Evolutionary conservation across 768 basidiomycete genomes (phyloP).

Genomic region (Lentinula detonsa): DNA sequence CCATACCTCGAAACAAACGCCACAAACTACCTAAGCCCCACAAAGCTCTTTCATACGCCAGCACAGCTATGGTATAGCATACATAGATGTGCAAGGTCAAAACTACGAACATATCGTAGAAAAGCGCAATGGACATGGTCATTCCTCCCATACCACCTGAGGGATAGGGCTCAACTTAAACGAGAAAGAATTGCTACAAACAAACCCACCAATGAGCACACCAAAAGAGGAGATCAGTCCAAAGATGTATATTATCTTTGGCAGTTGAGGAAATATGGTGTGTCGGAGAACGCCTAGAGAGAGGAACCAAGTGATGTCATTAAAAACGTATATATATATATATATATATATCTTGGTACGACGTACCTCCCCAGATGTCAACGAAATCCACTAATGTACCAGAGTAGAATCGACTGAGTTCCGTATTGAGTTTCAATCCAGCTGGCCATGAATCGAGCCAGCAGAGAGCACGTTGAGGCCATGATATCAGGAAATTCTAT

Average conservation of each 20-base stretch:
- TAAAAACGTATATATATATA: too few species aligned
- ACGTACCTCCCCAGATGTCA: constrained; percentile 68
- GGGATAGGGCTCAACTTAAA: constrained; percentile 24
- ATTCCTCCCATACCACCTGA: constrained; percentile 31
- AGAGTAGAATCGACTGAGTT: constrained; percentile 84
- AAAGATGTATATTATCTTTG: constrained; percentile 23
- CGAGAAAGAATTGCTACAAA: constrained; percentile 17
- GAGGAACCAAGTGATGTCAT: too few species aligned
- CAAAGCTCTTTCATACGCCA: constrained; percentile 57
- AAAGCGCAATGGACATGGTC: constrained; percentile 61
- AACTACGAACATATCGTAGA: constrained; percentile 60
- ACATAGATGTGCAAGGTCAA: constrained; percentile 68
- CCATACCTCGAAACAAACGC: constrained; percentile 84
- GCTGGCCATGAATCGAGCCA: constrained; percentile 98
- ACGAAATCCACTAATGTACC: constrained; percentile 62
- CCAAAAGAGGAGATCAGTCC: constrained; percentile 27
- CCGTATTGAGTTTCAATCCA: constrained; percentile 92
- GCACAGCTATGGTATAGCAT: constrained; percentile 58
- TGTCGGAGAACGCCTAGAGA: constrained; percentile 18
- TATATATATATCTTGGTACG: background rate
- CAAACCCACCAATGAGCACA: background rate
- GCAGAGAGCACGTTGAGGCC: constrained; percentile 45
- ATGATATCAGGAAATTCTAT: constrained; percentile 39
- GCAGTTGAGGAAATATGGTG: constrained; percentile 19
- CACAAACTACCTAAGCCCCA: constrained; percentile 63